Base-by-base conservation (phyloP, 164 flowering plant genomes). In the Platanus orientalis region DNA sequence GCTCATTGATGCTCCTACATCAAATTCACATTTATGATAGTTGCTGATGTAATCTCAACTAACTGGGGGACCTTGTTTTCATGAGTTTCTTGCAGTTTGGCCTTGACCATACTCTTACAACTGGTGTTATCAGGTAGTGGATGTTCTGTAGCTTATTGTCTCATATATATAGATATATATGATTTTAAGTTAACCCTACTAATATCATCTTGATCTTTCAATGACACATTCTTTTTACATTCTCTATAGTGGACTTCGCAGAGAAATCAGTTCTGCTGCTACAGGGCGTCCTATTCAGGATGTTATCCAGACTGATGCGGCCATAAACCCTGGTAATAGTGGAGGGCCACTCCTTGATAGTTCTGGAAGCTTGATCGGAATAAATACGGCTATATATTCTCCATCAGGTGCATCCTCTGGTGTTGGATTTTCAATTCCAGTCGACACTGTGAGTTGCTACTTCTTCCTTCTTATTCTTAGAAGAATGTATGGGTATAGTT, bases 321-420 rank as follows among this genome's bases (percentile, higher is more conserved):
- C 98, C 61, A 93, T 93, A 53, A 93, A 93, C 66, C 98, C 98
- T 65, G 98, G 97, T 48, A 93, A 90, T 68, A 90, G 98, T 78
- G 98, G 98, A 64, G 98, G 98, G 4, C 98, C 98, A 63, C 92
- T 93, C 57, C 90, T 93, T 47, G 98, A 93, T 69, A 93, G 97
- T 78, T 76, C 97, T 19, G 98, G 97, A 65, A 90, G 68, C 71
- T 89, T 93, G 51, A 90, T 93, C 65, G 97, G 97, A 55, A 87
- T 93, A 67, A 93, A 93, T 62, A 93, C 98, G 26, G 98, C 98
- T 51, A 93, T 93, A 71, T 90, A 90, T 63, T 93, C 97, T 71
- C 96, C 98, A 14, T 90, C 98, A 55, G 98, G 98, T 70, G 97
- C 94, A 71, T 93, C 97, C 11, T 90, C 98, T 79, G 98, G 97